Evolutionary conservation across 768 basidiomycete genomes (phyloP).

Genomic region (Leccinum broughii): DNA sequence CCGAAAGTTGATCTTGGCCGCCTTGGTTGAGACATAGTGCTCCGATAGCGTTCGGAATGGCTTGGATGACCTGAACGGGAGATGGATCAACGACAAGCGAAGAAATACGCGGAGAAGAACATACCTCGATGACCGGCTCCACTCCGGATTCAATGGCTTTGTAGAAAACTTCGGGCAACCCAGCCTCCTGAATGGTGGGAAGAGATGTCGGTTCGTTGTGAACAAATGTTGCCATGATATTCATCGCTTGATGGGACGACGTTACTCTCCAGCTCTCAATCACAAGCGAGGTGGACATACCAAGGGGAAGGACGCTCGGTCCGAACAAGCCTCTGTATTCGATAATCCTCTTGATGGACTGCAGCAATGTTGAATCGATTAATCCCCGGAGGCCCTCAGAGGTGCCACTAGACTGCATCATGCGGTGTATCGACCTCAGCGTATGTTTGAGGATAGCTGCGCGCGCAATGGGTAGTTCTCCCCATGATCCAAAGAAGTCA

Average conservation of each 20-base stretch:
- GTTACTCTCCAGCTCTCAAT: constrained; percentile 10
- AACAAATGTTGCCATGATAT: constrained; percentile 94
- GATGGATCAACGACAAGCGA: constrained; percentile 1
- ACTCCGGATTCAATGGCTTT: constrained; percentile 79
- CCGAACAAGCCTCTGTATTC: constrained; percentile 83
- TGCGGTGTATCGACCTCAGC: constrained; percentile 89
- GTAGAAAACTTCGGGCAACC: constrained; percentile 88
- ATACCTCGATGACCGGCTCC: constrained; percentile 85
- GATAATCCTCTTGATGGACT: constrained; percentile 86
- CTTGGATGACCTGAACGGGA: constrained; percentile 72
- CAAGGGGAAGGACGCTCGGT: constrained; percentile 78
- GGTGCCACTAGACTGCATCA: constrained; percentile 96
- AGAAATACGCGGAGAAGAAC: constrained; percentile 4
- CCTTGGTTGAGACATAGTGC: constrained; percentile 92
- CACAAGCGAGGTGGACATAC: constrained; percentile 43
- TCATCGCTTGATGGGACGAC: constrained; percentile 55
- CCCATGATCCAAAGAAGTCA: constrained; percentile 54
- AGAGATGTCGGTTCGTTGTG: constrained; percentile 99
- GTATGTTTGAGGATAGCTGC: constrained; percentile 87
- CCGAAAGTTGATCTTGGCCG: constrained; percentile 78
- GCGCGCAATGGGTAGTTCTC: constrained; percentile 66
- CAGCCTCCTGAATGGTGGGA: constrained; percentile 87
- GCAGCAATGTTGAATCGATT: constrained; percentile 85
- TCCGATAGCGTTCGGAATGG: constrained; percentile 93
- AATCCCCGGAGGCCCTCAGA: constrained; percentile 93